Percentiles rank a stretch among this genome's conserved stretches.
Conservation (phyloP, 805 yeast genomes). For the Teunomyces aglyptinius region DNA sequence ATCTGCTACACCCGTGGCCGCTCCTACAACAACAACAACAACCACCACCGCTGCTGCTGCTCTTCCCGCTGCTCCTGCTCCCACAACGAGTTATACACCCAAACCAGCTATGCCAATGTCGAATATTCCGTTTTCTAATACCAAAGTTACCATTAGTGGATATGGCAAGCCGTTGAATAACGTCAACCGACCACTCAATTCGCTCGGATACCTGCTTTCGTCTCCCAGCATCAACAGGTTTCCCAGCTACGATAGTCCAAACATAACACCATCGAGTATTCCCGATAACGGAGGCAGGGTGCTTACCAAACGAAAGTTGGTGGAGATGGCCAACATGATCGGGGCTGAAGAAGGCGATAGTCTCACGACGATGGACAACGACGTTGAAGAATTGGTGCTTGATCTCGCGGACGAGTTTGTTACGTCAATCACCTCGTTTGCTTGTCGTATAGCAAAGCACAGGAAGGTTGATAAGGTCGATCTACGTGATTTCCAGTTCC, state of each 20-base stretch:
- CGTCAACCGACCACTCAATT: background rate
- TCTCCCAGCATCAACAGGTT: slow-evolving; percentile 1
- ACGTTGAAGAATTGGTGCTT: slow-evolving; percentile 26
- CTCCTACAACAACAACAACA: background rate
- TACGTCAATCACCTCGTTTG: slow-evolving; percentile 25
- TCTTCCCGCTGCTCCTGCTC: background rate
- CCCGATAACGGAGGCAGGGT: slow-evolving; percentile 29
- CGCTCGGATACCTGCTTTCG: background rate
- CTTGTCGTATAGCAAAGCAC: slow-evolving; percentile 29
- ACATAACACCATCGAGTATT: slow-evolving; percentile 11
- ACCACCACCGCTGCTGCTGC: background rate
- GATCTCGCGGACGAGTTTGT: slow-evolving; percentile 31
- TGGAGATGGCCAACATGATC: slow-evolving; percentile 24
- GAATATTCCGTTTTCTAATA: background rate
- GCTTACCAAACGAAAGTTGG: slow-evolving; percentile 25
- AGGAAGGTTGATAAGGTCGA: slow-evolving; percentile 26
- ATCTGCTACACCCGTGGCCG: background rate
- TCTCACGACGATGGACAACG: slow-evolving; percentile 25
- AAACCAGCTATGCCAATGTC: slow-evolving; percentile 1
- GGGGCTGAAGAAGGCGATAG: slow-evolving; percentile 31
- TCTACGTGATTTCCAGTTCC: slow-evolving; percentile 27
- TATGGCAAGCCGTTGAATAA: slow-evolving; percentile 1
- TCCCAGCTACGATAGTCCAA: slow-evolving; percentile 4
- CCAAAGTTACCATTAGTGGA: background rate
- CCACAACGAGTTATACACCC: background rate